Evolutionary conservation across 2,329 filamentous ascomycete genomes (phyloP).

Genomic region (Westerdykella aurantiaca): DNA sequence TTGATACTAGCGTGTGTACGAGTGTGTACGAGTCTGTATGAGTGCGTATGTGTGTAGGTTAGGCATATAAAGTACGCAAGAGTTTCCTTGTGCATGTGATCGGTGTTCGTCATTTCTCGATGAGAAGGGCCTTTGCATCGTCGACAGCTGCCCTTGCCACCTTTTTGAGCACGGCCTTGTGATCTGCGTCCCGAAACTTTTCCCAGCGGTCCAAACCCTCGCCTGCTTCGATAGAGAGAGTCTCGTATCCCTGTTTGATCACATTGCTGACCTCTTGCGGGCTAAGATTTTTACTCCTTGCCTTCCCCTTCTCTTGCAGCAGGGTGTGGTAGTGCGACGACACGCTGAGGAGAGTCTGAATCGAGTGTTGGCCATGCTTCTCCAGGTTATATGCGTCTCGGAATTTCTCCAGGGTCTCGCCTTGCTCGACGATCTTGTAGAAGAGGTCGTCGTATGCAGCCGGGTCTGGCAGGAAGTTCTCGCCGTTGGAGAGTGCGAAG

Average conservation of each 20-base stretch:
- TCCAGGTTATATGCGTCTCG: constrained; percentile 62
- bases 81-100: background rate
- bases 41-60: no score
- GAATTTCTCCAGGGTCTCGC: constrained; percentile 76
- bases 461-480: constrained; percentile 82
- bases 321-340: constrained; percentile 82
- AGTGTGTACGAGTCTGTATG: no score
- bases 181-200: constrained; percentile 78
- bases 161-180: constrained; percentile 79
- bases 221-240: constrained; percentile 80
- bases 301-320: constrained; percentile 53
- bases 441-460: constrained; percentile 93
- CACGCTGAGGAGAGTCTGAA: constrained; percentile 77
- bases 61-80: no score
- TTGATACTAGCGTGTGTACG: no score
- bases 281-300: constrained; percentile 62
- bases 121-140: constrained; percentile 53
- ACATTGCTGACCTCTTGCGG: constrained; percentile 80
- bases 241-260: constrained; percentile 96
- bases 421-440: constrained; percentile 94
- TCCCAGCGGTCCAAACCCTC: constrained; percentile 85
- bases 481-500: constrained; percentile 76
- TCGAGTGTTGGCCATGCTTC: constrained; percentile 53
- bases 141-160: constrained; percentile 73
- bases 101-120: constrained; percentile 14